Conservation (phyloP, 352 stramenopile genomes). For the Pythium aristosporum region DNA sequence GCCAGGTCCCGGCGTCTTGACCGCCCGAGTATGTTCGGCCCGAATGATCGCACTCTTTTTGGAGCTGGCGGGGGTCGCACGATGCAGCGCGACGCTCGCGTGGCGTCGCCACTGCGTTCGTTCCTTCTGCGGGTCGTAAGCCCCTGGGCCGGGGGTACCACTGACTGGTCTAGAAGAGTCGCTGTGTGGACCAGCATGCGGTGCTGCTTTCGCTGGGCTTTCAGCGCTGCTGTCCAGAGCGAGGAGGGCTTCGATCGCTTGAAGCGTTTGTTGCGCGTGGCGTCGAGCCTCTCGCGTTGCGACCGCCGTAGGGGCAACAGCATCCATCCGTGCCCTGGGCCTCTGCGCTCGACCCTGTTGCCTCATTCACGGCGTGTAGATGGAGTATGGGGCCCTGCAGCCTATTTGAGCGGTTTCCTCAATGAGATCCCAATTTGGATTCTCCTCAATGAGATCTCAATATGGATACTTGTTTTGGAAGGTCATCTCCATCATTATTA, state of each 20-base stretch:
- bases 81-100: constrained; percentile 5
- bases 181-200: no score
- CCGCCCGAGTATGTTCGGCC: not conserved
- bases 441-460: not conserved
- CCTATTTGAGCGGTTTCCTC: not conserved
- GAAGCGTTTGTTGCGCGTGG: constrained; percentile 7
- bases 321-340: not conserved
- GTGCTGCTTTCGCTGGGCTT: not conserved
- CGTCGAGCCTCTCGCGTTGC: constrained; percentile 7
- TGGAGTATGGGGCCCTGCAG: no score
- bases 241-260: constrained; percentile 15
- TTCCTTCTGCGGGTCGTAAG: constrained; percentile 18
- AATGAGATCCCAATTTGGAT: not conserved
- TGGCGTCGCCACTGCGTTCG: constrained; percentile 14
- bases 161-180: not conserved
- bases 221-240: not conserved
- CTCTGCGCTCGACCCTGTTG: not conserved
- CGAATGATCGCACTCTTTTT: constrained; percentile 12
- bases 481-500: not conserved
- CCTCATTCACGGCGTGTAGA: not conserved
- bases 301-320: constrained; percentile 5
- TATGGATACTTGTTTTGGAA: not conserved
- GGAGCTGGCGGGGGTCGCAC: not conserved
- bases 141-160: constrained; percentile 1
- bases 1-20: constrained; percentile 13